These are phyloP conservation scores for Cordia subcordata DNA, from an alignment of 257 asterid genomes.

Conservation along the genomic window DNA sequence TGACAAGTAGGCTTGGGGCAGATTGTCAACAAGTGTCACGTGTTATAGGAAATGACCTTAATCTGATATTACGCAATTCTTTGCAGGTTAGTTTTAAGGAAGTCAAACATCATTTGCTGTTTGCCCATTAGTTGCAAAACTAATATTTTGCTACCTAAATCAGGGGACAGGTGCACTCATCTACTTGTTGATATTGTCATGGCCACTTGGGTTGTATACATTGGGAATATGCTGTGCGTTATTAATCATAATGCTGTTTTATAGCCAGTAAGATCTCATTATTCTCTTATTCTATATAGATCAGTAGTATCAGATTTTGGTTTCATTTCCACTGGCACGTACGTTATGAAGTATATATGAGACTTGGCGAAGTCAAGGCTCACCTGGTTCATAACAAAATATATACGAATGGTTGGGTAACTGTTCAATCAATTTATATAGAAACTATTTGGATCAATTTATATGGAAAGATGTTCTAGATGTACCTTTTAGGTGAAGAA, in stretches of 20 bases:
- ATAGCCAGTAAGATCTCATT: constrained; percentile 68
- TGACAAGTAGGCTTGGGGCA: constrained; percentile 99
- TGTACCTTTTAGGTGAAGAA: too few species aligned
- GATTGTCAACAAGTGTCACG: constrained; percentile 99
- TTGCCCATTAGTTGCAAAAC: constrained; percentile 21
- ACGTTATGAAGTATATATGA: too few species aligned
- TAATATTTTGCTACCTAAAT: constrained; percentile 21
- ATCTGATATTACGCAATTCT: constrained; percentile 78
- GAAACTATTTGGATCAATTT: too few species aligned
- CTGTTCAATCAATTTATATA: too few species aligned
- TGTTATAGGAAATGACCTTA: constrained; percentile 88
- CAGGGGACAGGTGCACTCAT: constrained; percentile 88
- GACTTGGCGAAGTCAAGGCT: too few species aligned
- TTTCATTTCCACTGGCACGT: too few species aligned
- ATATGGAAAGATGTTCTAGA: too few species aligned
- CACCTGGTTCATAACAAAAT: too few species aligned
- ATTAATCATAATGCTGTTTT: constrained; percentile 69
- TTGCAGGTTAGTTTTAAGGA: constrained; percentile 61
- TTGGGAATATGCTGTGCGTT: constrained; percentile 68
- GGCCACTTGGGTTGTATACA: constrained; percentile 87
- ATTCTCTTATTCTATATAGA: constrained; percentile 8
- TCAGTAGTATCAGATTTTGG: too few species aligned
- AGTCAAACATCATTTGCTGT: constrained; percentile 8
- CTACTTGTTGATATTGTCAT: constrained; percentile 78
- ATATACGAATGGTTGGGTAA: too few species aligned